Evolutionary conservation across 2,329 filamentous ascomycete genomes (phyloP).

Genomic region (Colletotrichum sp.): DNA sequence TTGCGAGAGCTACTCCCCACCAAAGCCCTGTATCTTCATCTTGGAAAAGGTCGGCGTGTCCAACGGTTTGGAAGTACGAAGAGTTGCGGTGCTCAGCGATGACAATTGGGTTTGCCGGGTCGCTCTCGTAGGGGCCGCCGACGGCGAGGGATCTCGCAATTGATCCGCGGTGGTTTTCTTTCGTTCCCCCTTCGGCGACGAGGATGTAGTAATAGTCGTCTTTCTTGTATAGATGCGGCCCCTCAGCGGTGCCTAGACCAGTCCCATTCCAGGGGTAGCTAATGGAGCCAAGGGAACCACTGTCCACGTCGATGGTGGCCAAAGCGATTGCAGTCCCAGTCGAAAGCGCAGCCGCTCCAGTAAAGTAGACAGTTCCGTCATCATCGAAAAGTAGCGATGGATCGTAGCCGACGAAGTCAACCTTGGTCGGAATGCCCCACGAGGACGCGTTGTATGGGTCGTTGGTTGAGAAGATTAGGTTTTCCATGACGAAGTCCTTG

Average conservation of each 20-base stretch:
- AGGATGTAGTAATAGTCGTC: conserved; percentile 51
- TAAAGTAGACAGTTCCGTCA: conserved; percentile 57
- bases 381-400: conserved; percentile 61
- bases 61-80: conserved; percentile 54
- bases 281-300: conserved; percentile 16
- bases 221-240: conserved; percentile 51
- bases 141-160: conserved; percentile 56
- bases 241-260: conserved; percentile 48
- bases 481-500: conserved; percentile 19
- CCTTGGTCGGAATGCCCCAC: conserved; percentile 27
- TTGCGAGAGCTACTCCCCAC: conserved; percentile 57
- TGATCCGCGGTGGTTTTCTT: conserved; percentile 58
- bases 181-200: conserved; percentile 50
- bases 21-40: conserved; percentile 53
- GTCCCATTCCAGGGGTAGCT: conserved; percentile 48
- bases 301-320: conserved; percentile 27
- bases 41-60: conserved; percentile 59
- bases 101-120: conserved; percentile 62
- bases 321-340: background rate
- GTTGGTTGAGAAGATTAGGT: conserved; percentile 20
- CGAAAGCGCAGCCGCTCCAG: background rate
- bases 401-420: conserved; percentile 38
- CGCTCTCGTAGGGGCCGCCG: conserved; percentile 66
- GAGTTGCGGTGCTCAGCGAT: conserved; percentile 49
- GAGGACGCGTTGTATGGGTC: conserved; percentile 22